Evolutionary conservation across 805 yeast species (phyloP).

Genomic region (Yarrowia hollandica): DNA sequence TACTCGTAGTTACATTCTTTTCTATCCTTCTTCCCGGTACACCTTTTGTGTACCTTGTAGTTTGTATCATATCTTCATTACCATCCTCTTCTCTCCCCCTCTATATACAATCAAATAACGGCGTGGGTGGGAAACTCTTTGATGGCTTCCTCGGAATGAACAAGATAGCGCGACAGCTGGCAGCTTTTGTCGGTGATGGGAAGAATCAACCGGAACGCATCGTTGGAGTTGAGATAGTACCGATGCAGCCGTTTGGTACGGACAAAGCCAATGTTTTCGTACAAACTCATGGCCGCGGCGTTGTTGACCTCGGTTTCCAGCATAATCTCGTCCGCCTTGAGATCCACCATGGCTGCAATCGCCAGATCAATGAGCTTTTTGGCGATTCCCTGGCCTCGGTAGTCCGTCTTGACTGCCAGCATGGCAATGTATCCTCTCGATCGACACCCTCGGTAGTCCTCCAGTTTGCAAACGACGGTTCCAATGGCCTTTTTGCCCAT

Average conservation of each 20-base stretch:
- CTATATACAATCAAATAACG: neutral
- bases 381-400: slow-evolving; percentile 82
- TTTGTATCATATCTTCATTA: neutral
- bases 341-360: slow-evolving; percentile 61
- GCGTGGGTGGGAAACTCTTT: neutral
- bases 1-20: too few species aligned
- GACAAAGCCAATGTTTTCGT: slow-evolving; percentile 75
- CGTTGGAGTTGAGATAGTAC: slow-evolving; percentile 89
- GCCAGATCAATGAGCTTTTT: slow-evolving; percentile 62
- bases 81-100: neutral
- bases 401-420: slow-evolving; percentile 77
- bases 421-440: slow-evolving; percentile 92
- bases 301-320: slow-evolving; percentile 90
- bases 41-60: too few species aligned
- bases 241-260: slow-evolving; percentile 74
- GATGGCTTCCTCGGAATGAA: neutral
- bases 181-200: slow-evolving; percentile 69
- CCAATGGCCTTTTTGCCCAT: slow-evolving; percentile 51
- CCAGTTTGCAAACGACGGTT: slow-evolving; percentile 78
- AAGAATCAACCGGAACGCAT: slow-evolving; percentile 82
- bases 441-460: slow-evolving; percentile 69
- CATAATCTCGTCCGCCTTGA: slow-evolving; percentile 83
- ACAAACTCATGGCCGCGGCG: slow-evolving; percentile 62
- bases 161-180: slow-evolving; percentile 37
- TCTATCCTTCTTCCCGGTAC: too few species aligned